These are phyloP conservation scores for Ceratocystis cacaofunesta DNA, from an alignment of 2,329 filamentous ascomycete species.

Conservation along the genomic window DNA sequence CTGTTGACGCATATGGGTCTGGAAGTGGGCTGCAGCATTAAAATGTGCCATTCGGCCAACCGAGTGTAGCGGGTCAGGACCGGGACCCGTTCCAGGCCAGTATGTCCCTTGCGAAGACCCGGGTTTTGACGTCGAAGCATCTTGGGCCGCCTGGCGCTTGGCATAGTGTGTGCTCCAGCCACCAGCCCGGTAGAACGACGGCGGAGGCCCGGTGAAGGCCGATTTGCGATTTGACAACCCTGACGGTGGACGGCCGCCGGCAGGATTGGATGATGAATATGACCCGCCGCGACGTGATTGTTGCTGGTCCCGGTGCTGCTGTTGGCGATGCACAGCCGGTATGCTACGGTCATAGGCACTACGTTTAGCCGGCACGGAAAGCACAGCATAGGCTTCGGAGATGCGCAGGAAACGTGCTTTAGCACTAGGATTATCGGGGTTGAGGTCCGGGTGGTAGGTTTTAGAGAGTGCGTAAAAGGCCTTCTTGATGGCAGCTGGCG, in stretches of 20 bases:
- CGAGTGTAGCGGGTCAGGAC: constrained; percentile 34
- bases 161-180: constrained; percentile 55
- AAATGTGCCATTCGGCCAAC: constrained; percentile 54
- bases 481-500: constrained; percentile 72
- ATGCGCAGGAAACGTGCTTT: constrained; percentile 66
- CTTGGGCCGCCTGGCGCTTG: constrained; percentile 42
- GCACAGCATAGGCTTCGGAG: constrained; percentile 66
- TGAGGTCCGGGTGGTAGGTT: constrained; percentile 80
- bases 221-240: constrained; percentile 65
- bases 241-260: constrained; percentile 62
- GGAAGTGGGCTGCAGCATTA: constrained; percentile 54
- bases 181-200: constrained; percentile 71
- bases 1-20: constrained; percentile 55
- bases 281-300: constrained; percentile 27
- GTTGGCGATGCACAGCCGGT: constrained; percentile 24
- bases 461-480: constrained; percentile 88
- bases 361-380: constrained; percentile 60
- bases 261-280: constrained; percentile 44
- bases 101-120: constrained; percentile 1
- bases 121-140: constrained; percentile 24
- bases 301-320: constrained; percentile 20
- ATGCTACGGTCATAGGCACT: constrained; percentile 58
- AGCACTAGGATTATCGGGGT: constrained; percentile 59
- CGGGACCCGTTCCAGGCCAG: constrained; percentile 39
- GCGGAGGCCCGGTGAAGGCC: constrained; percentile 71